Base-by-base conservation (phyloP, 2,329 filamentous ascomycete species). In the Nemania abortiva region DNA sequence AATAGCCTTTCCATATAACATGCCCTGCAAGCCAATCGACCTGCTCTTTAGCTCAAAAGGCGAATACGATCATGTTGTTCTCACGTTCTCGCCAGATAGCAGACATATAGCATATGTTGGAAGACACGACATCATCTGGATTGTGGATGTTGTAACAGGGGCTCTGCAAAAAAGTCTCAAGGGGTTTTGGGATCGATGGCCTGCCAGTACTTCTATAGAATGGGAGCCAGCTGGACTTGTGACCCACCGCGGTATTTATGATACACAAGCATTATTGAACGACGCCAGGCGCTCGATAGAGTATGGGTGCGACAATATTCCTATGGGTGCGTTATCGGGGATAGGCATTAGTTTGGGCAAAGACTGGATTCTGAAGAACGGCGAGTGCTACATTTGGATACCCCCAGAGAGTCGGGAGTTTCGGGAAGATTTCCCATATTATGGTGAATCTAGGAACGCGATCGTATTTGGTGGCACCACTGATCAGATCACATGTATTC, bases 341-440 rank as follows among this genome's bases (percentile, higher is more conserved):
- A 20, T 65, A 58, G 62, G 62, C 7, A 31, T 58, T 53, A 52
- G 15, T 24, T 1, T 1, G 10, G 11, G 2, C 10, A 15, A 15
- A 49, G 37, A 63, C 50, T 63, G 60, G 60, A 34, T 63, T 55
- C 18, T 63, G 50, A 34, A n/a, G n/a, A 49, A 63, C n/a, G 27
- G 27, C 50, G 37, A 55, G 37, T 7, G 0, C 37, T 37, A 63
- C 13, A 6, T 63, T 55, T 63, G 60, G 50, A 10, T 63, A 47
- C 60, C 60, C 22, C 49, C 34, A 15, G 27, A 37, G 18, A 0
- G 15, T 60, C 57, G 29, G 45, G 27, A 9, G 31, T 9, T 9
- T 34, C 31, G 4, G 9, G 31, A 34, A 34, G 5, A 34, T 34
- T 10, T 1, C 9, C 37, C 6, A 13, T 15, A 42, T 42, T 42